Evolutionary conservation across 2,329 filamentous ascomycete species (phyloP).

Genomic region (Arthroderma sp.): DNA sequence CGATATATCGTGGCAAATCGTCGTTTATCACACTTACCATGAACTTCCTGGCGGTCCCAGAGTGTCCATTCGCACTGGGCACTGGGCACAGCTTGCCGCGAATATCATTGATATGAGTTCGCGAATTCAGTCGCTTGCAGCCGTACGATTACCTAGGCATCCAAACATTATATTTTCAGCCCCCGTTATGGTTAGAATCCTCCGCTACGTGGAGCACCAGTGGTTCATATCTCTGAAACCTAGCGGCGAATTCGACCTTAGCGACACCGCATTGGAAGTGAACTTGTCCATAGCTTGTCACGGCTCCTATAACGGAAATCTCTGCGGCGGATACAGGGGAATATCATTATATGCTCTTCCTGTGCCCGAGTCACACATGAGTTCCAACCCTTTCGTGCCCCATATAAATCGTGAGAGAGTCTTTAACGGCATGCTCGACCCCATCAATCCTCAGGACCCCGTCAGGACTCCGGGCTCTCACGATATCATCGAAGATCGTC

Average conservation of each 20-base stretch:
- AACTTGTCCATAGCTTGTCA: background rate
- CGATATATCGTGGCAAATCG: constrained; percentile 10
- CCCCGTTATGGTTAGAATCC: background rate
- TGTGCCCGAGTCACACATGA: no score
- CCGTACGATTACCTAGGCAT: background rate
- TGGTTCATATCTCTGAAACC: background rate
- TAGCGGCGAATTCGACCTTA: background rate
- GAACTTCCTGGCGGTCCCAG: constrained; percentile 9
- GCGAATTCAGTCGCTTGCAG: no score
- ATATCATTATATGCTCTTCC: no score
- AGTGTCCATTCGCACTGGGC: constrained; percentile 3
- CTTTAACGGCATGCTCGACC: no score
- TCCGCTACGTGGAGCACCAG: background rate
- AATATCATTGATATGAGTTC: no score
- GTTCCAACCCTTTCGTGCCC: no score
- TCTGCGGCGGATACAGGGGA: no score
- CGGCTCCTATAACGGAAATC: background rate
- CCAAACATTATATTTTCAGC: background rate
- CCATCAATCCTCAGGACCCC: no score
- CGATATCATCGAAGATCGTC: no score
- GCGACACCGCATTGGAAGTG: background rate
- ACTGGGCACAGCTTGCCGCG: constrained; percentile 4
- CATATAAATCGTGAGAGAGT: no score
- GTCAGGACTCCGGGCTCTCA: no score
- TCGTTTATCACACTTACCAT: constrained; percentile 5